phyloP scores from a whole-genome alignment of 768 basidiomycete genomes.

The Xerocomellus dryophilus region DNA sequence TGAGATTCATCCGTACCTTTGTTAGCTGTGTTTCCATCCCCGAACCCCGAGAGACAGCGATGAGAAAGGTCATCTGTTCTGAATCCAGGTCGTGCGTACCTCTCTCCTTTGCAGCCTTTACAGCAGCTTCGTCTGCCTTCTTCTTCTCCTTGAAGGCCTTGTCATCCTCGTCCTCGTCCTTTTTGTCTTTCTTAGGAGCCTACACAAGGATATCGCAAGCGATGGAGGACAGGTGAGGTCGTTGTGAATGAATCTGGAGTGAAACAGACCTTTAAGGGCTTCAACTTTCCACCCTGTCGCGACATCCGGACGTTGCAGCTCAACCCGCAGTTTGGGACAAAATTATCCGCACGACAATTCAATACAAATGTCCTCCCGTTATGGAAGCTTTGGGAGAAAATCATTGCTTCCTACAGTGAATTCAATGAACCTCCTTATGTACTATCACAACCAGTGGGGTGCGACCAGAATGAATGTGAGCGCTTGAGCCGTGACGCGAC shows the following conservation, averaged over 20 bases:
- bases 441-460: no score
- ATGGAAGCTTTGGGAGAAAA: not conserved
- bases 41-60: not conserved
- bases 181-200: slow-evolving; percentile 83
- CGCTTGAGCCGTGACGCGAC: no score
- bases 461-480: no score
- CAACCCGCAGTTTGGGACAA: not conserved
- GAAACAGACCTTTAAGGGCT: slow-evolving; percentile 74
- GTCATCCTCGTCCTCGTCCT: slow-evolving; percentile 68
- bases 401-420: no score
- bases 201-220: slow-evolving; percentile 24
- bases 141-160: slow-evolving; percentile 71
- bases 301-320: slow-evolving; percentile 24
- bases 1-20: slow-evolving; percentile 26
- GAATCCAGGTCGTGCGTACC: slow-evolving; percentile 42
- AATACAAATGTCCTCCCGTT: not conserved
- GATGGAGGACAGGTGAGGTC: not conserved
- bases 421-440: no score
- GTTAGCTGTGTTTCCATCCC: slow-evolving; percentile 16
- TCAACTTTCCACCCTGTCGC: slow-evolving; percentile 81
- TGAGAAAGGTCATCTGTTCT: not conserved
- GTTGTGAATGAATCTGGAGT: not conserved
- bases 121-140: slow-evolving; percentile 68
- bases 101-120: slow-evolving; percentile 71
- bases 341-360: not conserved